A percentile compares a stretch with the other conserved stretches of the same genome.
phyloP scores from a whole-genome alignment of 2,329 filamentous ascomycete species.

The Botrytis paeoniae region DNA sequence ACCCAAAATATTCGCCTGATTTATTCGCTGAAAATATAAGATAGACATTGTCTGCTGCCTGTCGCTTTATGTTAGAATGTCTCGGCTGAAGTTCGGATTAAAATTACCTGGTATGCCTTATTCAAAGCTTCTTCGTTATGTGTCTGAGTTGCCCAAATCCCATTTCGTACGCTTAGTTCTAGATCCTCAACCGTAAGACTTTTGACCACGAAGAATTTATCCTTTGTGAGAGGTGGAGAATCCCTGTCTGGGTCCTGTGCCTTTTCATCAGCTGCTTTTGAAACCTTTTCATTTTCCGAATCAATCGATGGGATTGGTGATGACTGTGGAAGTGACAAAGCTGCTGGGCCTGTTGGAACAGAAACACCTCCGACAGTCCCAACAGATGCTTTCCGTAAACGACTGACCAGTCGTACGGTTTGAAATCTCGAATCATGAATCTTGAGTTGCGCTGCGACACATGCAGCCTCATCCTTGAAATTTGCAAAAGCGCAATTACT shows the following conservation, averaged over 20 bases:
- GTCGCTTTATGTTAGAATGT: slow-evolving; percentile 19
- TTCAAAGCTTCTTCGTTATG: slow-evolving; percentile 89
- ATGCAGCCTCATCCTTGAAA: slow-evolving; percentile 77
- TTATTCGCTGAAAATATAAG: slow-evolving; percentile 96
- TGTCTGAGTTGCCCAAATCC: slow-evolving; percentile 89
- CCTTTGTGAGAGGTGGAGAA: slow-evolving; percentile 43
- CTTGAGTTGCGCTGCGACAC: slow-evolving; percentile 71
- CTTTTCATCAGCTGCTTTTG: slow-evolving; percentile 21
- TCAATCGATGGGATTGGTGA: slow-evolving; percentile 30
- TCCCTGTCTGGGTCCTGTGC: slow-evolving; percentile 16
- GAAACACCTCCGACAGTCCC: slow-evolving; percentile 35
- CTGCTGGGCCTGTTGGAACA: slow-evolving; percentile 36
- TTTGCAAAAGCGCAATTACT: slow-evolving; percentile 98
- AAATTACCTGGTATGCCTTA: slow-evolving; percentile 71
- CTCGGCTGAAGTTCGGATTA: slow-evolving; percentile 12
- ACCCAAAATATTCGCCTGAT: slow-evolving; percentile 94
- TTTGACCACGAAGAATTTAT: slow-evolving; percentile 90
- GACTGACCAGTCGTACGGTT: slow-evolving; percentile 79
- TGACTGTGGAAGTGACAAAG: slow-evolving; percentile 29
- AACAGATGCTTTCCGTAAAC: slow-evolving; percentile 60
- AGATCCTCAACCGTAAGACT: slow-evolving; percentile 89
- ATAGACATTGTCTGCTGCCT: slow-evolving; percentile 82
- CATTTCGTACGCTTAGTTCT: slow-evolving; percentile 80
- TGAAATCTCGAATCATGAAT: slow-evolving; percentile 91
- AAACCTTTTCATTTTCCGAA: slow-evolving; percentile 39